Percentiles rank a stretch among this genome's conserved stretches.
Evolutionary conservation across 495 filamentous ascomycete genomes (phyloP).

Genomic region (Copromyces sp.): DNA sequence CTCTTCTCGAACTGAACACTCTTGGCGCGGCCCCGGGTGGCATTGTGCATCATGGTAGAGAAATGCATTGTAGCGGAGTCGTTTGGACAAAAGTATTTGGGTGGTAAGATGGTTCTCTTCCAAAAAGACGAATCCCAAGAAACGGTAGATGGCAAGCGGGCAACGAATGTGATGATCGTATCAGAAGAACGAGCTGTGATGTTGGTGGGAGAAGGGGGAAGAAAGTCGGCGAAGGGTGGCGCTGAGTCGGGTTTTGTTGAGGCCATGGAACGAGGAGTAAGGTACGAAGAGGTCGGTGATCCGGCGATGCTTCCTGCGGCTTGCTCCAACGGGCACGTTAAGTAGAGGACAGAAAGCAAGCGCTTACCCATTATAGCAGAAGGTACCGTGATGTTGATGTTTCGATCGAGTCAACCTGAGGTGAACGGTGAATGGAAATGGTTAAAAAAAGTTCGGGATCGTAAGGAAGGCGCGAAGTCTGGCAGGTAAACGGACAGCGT

Average conservation of each 20-base stretch:
- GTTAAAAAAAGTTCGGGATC: background rate
- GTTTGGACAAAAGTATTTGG: conserved; percentile 26
- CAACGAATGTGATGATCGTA: conserved; percentile 14
- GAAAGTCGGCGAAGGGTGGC: background rate
- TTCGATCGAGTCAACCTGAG: background rate
- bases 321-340: conserved; percentile 18
- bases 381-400: conserved; percentile 1
- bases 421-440: background rate
- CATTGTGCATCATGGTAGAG: conserved; percentile 31
- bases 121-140: conserved; percentile 27
- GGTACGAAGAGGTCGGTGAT: conserved; percentile 15
- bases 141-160: conserved; percentile 19
- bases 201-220: conserved; percentile 5
- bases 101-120: conserved; percentile 20
- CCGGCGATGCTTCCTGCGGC: conserved; percentile 20
- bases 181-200: conserved; percentile 12
- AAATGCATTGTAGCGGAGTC: conserved; percentile 27
- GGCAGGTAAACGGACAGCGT: conserved; percentile 10
- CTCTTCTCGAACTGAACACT: conserved; percentile 38
- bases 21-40: conserved; percentile 30
- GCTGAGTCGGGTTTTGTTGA: conserved; percentile 9
- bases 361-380: conserved; percentile 41
- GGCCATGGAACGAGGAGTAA: conserved; percentile 3
- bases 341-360: conserved; percentile 23
- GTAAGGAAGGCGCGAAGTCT: conserved; percentile 22